phyloP scores from a whole-genome alignment of 2,329 filamentous ascomycete genomes.

The Xylariaceae sp. region DNA sequence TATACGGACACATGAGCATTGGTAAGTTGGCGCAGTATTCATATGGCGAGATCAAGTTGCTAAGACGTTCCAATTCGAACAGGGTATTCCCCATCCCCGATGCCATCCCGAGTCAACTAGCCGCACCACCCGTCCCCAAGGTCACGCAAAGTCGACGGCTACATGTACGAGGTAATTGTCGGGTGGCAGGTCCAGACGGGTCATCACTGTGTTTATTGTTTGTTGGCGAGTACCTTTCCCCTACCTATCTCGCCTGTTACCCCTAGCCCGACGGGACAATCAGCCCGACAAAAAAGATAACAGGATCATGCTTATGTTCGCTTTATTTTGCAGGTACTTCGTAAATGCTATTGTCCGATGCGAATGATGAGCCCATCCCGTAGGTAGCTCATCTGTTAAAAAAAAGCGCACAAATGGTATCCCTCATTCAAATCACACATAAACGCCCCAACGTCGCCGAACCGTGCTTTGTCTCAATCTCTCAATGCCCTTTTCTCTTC shows the following conservation, averaged over 20 bases:
- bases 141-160: neutral
- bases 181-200: neutral
- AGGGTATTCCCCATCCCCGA: constrained; percentile 72
- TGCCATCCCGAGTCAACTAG: constrained; percentile 54
- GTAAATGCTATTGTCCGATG: too few relatives aligned
- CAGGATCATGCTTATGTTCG: too few relatives aligned
- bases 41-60: neutral
- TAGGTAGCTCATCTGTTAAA: too few relatives aligned
- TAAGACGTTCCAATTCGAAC: constrained; percentile 3
- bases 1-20: constrained; percentile 72
- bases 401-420: neutral
- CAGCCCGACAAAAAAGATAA: too few relatives aligned
- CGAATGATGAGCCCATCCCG: too few relatives aligned
- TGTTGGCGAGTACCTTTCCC: neutral
- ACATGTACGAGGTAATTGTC: neutral
- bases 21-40: constrained; percentile 34
- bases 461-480: neutral
- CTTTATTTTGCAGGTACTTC: too few relatives aligned
- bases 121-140: constrained; percentile 51
- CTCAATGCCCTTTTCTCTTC: neutral
- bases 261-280: too few relatives aligned
- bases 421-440: neutral
- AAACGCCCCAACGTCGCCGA: neutral
- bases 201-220: neutral
- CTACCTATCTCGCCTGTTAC: too few relatives aligned